phyloP scores from a whole-genome alignment of 768 basidiomycete species.

The Boletus barrowsii region DNA sequence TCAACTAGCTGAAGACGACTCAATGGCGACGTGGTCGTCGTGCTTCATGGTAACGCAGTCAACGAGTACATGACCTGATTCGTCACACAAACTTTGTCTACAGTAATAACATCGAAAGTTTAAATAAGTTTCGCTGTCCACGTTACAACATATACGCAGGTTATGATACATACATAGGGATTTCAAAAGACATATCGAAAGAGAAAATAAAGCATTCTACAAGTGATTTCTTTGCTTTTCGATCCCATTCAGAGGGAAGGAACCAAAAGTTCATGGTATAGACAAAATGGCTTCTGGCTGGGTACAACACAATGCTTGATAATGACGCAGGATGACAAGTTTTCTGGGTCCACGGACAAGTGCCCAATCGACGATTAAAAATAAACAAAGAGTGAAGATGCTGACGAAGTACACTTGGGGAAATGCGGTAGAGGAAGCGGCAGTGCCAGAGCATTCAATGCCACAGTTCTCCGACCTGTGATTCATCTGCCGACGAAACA shows the following conservation, averaged over 20 bases:
- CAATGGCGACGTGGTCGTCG: background rate
- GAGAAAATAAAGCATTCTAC: conserved; percentile 16
- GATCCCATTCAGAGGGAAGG: conserved; percentile 2
- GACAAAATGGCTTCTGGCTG: conserved; percentile 13
- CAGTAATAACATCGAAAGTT: background rate
- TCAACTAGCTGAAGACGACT: background rate
- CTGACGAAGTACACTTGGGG: conserved; percentile 5
- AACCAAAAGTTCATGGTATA: conserved; percentile 25
- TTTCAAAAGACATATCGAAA: conserved; percentile 18
- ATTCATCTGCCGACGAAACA: conserved; percentile 34
- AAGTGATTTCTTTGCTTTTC: conserved; percentile 15
- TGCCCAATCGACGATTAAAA: conserved; percentile 16
- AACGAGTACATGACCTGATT: background rate
- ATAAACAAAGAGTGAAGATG: conserved; percentile 26
- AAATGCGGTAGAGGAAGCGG: background rate
- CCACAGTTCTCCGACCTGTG: conserved; percentile 61
- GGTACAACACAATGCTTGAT: conserved; percentile 29
- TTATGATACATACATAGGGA: conserved; percentile 25
- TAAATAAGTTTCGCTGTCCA: background rate
- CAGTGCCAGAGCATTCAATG: conserved; percentile 28
- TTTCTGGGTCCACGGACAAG: conserved; percentile 21
- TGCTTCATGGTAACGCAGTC: background rate
- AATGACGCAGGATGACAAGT: conserved; percentile 20
- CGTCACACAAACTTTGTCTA: too few relatives aligned
- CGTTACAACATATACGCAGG: background rate